phyloP scores from a whole-genome alignment of 2,329 filamentous ascomycete species.

The Penicillium corylophilum region DNA sequence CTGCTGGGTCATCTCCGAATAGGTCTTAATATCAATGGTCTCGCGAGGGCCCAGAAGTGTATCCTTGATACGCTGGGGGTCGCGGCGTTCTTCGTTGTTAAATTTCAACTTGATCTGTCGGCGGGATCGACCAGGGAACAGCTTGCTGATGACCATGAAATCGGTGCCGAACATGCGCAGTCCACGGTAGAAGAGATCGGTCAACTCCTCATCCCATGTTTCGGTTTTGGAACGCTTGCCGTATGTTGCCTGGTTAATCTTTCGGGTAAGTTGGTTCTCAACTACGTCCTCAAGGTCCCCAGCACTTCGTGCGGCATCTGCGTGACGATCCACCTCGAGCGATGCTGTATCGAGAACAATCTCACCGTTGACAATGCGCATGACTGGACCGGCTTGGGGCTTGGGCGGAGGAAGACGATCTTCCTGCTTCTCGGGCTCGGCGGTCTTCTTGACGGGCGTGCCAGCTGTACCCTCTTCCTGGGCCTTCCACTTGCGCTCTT shows the following conservation, averaged over 20 bases:
- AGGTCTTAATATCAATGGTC: conserved; percentile 44
- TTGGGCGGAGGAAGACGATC: conserved; percentile 24
- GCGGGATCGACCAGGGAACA: conserved; percentile 60
- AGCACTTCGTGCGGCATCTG: conserved; percentile 49
- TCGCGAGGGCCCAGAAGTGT: conserved; percentile 50
- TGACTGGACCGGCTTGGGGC: conserved; percentile 44
- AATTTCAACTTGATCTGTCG: conserved; percentile 65
- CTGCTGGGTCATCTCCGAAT: conserved; percentile 48
- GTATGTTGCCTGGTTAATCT: conserved; percentile 48
- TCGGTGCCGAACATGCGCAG: conserved; percentile 64
- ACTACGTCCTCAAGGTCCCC: conserved; percentile 48
- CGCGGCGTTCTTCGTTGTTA: conserved; percentile 58
- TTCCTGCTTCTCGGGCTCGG: conserved; percentile 20
- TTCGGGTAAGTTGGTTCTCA: conserved; percentile 48
- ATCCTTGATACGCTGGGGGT: conserved; percentile 54
- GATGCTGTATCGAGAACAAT: conserved; percentile 56
- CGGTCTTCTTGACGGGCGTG: conserved; percentile 27
- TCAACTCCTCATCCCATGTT: conserved; percentile 58
- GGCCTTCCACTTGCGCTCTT: conserved; percentile 44
- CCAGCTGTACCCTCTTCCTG: conserved; percentile 32
- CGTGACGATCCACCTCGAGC: conserved; percentile 56
- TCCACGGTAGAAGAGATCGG: conserved; percentile 62
- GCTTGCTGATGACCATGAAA: conserved; percentile 62
- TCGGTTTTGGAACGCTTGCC: conserved; percentile 53
- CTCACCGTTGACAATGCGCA: conserved; percentile 58